Base-by-base conservation (phyloP, 179 eudicot genomes). In the Corrigiola litoralis region DNA sequence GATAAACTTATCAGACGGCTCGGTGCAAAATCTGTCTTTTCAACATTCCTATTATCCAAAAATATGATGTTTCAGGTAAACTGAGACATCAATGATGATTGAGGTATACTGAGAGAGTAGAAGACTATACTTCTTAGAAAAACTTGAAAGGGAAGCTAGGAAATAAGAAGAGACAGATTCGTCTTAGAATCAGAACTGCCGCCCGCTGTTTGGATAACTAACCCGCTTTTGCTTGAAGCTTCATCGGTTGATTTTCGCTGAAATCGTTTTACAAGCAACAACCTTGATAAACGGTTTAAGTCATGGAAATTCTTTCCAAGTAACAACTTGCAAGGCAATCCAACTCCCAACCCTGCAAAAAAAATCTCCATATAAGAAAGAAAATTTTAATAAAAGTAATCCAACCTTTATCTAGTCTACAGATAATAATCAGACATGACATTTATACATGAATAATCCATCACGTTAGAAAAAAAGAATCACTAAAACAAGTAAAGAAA, bases 181-280 rank as follows among this genome's bases (percentile, higher is more conserved):
- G 16, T n/a, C 27, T 38, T 65, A 36, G 28, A 51, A 41, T 12
- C 14, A 14, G 61, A 65, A 72, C 53, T 48, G 33, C 51, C n/a
- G 38, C 71, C 59, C 67, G 71, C 67, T 66, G 66, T 51, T 55
- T 42, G 14, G 44, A 58, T 72, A 72, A 72, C 75, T 65, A 65
- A 72, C 60, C 60, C 45, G 70, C 75, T 72, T 72, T 1, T 37
- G 27, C 60, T 65, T 65, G 27, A 72, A 58, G 76, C 40, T 72
- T 66, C 67, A 31, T 53, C 17, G 33, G 21, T 72, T 56, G 4
- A 5, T 37, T 41, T 28, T 40, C 54, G 34, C 40, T 45, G 41
- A 36, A 32, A 14, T 24, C 17, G 25, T 29, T 23, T 42, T 4
- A 33, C 27, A 23, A 27, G 3, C 5, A 45, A 21, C 41, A 18